Conservation (phyloP, 2,329 filamentous ascomycete genomes). For the Neopestalotiopsis sp. region DNA sequence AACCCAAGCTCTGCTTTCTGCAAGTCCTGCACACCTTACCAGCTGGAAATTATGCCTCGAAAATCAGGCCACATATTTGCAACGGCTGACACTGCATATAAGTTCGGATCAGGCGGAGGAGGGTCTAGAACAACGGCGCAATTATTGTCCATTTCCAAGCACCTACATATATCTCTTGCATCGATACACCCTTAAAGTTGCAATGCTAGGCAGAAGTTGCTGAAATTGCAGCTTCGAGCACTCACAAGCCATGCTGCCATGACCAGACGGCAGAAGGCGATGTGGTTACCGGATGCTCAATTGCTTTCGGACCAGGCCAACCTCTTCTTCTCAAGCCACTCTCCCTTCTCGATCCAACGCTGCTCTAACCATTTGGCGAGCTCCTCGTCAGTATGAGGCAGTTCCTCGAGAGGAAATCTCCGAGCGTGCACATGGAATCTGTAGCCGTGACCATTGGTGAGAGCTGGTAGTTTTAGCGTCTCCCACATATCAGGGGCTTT, state of each 20-base stretch:
- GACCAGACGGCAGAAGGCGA: not conserved
- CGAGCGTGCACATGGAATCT: slow-evolving; percentile 57
- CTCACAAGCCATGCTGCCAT: not conserved
- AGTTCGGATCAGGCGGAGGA: not conserved
- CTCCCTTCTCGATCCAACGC: slow-evolving; percentile 58
- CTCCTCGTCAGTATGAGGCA: slow-evolving; percentile 53
- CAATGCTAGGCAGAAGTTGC: not conserved
- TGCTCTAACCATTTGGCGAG: slow-evolving; percentile 59
- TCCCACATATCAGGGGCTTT: slow-evolving; percentile 59
- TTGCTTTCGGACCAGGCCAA: slow-evolving; percentile 42
- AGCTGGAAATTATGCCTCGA: not conserved
- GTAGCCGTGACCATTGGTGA: slow-evolving; percentile 47
- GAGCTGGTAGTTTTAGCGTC: slow-evolving; percentile 47
- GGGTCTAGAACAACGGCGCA: slow-evolving; percentile 4
- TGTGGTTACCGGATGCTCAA: not conserved
- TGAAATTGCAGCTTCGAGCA: slow-evolving; percentile 18
- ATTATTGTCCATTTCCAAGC: not conserved
- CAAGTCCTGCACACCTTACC: not conserved
- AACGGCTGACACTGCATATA: slow-evolving; percentile 7
- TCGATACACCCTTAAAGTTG: not conserved
- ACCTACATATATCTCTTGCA: not conserved
- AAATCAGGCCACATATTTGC: not conserved
- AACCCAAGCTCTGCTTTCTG: not conserved
- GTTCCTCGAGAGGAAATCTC: slow-evolving; percentile 52
- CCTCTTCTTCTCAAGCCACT: slow-evolving; percentile 53